phyloP scores from a whole-genome alignment of 352 stramenopile genomes.

The Phytophthora sansomeana region DNA sequence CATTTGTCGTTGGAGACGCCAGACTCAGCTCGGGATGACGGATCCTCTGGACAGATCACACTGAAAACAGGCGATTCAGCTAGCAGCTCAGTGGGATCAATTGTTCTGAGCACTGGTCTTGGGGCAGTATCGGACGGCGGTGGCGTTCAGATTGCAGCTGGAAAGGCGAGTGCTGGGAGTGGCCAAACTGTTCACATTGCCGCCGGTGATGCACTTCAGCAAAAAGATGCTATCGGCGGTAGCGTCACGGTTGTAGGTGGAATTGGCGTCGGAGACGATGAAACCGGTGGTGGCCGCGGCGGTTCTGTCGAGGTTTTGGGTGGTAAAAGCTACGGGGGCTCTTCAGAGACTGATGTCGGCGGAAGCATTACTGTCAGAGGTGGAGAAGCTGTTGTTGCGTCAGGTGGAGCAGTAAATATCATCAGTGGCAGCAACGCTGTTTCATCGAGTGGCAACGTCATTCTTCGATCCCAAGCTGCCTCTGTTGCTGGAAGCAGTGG shows the following conservation, averaged over 20 bases:
- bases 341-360: constrained; percentile 46
- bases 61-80: constrained; percentile 53
- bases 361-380: constrained; percentile 49
- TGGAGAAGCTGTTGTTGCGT: constrained; percentile 48
- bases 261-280: constrained; percentile 46
- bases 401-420: constrained; percentile 55
- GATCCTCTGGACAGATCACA: constrained; percentile 47
- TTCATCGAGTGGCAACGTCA: constrained; percentile 59
- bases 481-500: constrained; percentile 48
- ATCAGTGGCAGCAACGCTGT: constrained; percentile 50
- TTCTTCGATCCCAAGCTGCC: constrained; percentile 44
- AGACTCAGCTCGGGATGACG: constrained; percentile 41
- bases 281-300: constrained; percentile 48
- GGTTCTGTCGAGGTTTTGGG: constrained; percentile 50
- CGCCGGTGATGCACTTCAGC: constrained; percentile 48
- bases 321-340: constrained; percentile 56
- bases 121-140: constrained; percentile 41
- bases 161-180: constrained; percentile 41
- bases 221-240: constrained; percentile 47
- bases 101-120: constrained; percentile 59
- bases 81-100: constrained; percentile 44
- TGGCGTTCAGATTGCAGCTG: constrained; percentile 50
- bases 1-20: constrained; percentile 48
- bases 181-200: constrained; percentile 49
- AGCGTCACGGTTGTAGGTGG: constrained; percentile 49